Base-by-base conservation (phyloP, 768 basidiomycete species). In the Serendipita sp. region DNA sequence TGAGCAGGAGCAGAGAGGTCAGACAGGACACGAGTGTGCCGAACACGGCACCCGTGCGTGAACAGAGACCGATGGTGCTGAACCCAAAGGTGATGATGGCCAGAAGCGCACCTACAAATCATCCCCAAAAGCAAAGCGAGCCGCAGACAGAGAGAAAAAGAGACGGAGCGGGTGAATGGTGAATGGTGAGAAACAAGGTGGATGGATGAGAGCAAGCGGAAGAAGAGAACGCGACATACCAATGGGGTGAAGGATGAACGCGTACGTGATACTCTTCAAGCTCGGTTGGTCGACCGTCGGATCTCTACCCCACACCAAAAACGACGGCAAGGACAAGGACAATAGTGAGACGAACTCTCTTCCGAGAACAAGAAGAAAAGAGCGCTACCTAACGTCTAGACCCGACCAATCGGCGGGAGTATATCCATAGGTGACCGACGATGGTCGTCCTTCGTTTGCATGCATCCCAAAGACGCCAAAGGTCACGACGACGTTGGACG, bases 81-180 rank as follows among this genome's bases (percentile, higher is more conserved):
- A 58, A 58, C 11, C 53, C 53, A 58, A 58, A 58, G 20, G 53
- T n/a, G 17, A 58, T 58, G 53, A 58, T n/a, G 31, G 24, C 20
- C 4, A 58, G 17, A 24, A 58, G 28, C 4, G 53, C 53, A n/a
- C 22, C 53, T 58, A 24, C 17, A 58, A 58, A n/a, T n/a, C n/a
- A n/a, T n/a, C n/a, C n/a, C n/a, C n/a, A n/a, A n/a, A n/a, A 13
- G 42, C 42, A 43, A 43, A 43, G 42, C 42, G 42, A 20, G n/a
- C 13, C 13, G 42, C 42, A 20, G 13, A 43, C 42, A n/a, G n/a
- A n/a, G n/a, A n/a, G n/a, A n/a, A n/a, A n/a, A n/a, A n/a, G n/a
- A n/a, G n/a, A n/a, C n/a, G n/a, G n/a, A n/a, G n/a, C n/a, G n/a
- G n/a, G n/a, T n/a, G n/a, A n/a, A n/a, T n/a, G n/a, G n/a, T n/a